Evolutionary conservation across 306 rosid genomes (phyloP).

Genomic region (Boehmeria nivea): DNA sequence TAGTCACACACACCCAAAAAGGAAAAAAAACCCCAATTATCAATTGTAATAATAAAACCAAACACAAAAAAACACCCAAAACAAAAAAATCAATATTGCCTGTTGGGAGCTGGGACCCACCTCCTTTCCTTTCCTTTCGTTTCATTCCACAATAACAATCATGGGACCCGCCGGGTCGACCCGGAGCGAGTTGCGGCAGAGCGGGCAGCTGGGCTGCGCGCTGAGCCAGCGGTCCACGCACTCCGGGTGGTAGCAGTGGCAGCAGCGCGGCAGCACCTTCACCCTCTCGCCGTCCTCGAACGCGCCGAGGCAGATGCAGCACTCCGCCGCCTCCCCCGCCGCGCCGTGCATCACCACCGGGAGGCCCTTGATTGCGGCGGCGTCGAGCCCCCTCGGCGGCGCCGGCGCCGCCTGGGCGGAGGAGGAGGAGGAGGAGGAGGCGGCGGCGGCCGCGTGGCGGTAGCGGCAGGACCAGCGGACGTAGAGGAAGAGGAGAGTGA

Average conservation of each 20-base stretch:
- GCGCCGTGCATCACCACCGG: conserved; percentile 47
- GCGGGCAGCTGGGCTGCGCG: conserved; percentile 71
- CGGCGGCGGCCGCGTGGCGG: conserved; percentile 11
- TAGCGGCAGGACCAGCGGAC: conserved; percentile 70
- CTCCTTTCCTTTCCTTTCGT: no score
- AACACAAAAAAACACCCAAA: background rate
- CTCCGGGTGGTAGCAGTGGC: conserved; percentile 65
- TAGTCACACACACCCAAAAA: background rate
- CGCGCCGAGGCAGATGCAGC: conserved; percentile 70
- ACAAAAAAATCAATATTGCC: background rate
- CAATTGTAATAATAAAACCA: no score
- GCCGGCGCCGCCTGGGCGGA: background rate
- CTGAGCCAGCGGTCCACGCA: conserved; percentile 78
- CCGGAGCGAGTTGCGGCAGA: conserved; percentile 65
- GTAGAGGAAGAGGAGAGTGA: conserved; percentile 56
- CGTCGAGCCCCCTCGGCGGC: conserved; percentile 42
- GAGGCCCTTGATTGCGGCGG: conserved; percentile 29
- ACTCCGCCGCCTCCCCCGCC: conserved; percentile 33
- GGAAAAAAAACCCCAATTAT: background rate
- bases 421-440: conserved; percentile 18
- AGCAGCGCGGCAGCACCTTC: conserved; percentile 68
- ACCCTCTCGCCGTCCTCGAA: conserved; percentile 66
- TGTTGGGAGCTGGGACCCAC: background rate
- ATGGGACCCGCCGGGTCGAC: conserved; percentile 19
- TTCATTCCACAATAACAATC: conserved; percentile 19